Evolutionary conservation across 257 asterid species (phyloP).

Genomic region (Jaltomata sinuosa): DNA sequence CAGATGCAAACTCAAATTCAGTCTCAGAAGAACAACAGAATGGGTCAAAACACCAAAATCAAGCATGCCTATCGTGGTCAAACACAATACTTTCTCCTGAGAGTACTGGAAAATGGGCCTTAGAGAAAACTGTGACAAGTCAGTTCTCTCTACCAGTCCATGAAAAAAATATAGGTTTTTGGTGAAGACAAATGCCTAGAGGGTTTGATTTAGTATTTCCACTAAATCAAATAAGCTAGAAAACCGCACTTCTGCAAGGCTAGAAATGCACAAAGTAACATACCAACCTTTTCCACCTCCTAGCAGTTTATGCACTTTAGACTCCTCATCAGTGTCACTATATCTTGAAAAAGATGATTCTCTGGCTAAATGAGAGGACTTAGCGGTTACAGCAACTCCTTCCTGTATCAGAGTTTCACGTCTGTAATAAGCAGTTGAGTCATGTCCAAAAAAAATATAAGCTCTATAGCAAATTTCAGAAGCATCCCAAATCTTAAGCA

Average conservation of each 20-base stretch:
- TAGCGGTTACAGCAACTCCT: slow-evolving; percentile 46
- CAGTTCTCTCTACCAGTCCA: background rate
- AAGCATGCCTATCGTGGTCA: background rate
- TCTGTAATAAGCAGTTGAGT: slow-evolving; percentile 4
- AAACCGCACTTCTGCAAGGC: background rate
- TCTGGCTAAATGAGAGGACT: slow-evolving; percentile 42
- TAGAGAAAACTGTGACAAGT: background rate
- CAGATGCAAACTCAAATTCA: background rate
- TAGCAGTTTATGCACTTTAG: slow-evolving; percentile 60
- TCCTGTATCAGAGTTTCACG: slow-evolving; percentile 47
- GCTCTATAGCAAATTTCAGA: background rate
- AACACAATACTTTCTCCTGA: background rate
- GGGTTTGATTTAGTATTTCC: background rate
- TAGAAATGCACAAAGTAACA: background rate
- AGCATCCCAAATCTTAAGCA: background rate
- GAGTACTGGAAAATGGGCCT: background rate
- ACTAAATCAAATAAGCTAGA: background rate
- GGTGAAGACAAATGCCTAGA: background rate
- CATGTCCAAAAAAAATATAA: background rate
- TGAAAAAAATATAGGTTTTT: background rate
- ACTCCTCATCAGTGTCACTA: slow-evolving; percentile 31
- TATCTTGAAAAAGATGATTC: slow-evolving; percentile 35
- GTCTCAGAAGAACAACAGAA: background rate
- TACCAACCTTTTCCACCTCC: slow-evolving; percentile 79
- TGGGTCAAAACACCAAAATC: background rate